Evolutionary conservation across 352 stramenopile genomes (phyloP), one percentile per base, ranked within the genome.

Genomic region (Pythium phragmitis): DNA sequence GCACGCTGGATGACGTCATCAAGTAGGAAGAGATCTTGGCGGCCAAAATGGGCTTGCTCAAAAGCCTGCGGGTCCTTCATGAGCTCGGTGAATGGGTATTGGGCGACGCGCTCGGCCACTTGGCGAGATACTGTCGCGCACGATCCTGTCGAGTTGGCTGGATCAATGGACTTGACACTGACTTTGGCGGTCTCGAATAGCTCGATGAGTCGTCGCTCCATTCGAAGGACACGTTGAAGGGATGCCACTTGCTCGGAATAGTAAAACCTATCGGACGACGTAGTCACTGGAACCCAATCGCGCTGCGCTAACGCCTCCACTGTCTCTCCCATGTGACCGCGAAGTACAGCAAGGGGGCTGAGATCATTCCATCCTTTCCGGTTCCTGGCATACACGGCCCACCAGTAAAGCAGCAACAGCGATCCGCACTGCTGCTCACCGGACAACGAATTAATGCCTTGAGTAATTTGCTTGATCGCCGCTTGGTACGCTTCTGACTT

Each of bases 11-110:
- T 59, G 7, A 78, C 50, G 6, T 95, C 87, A 45, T 95, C 87
- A 2, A 91, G 58, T 1, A 91, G 58, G 66, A 92, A 95, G 17
- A 95, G 61, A 51, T 95, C 87, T 68, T 95, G 87, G 1, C 87
- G 79, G 43, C 82, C 80, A 36, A 92, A 92, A 61, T 95, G 87
- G 14, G 85, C 80, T 42, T 75, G 56, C 63, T 94, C 81, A 57
- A 82, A 94, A 41, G 68, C 73, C 26, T 70, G 42, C 2, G 74
- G 63, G 16, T 75, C 14, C 1, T 3, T 42, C n/a, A 69, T 51
- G 3, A 94, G 63, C 7, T 63, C 50, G 0, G 77, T 68, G 45
- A 82, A 91, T 7, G 85, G 80, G 34, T 89, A 82, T 26, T 70
- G 64, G 11, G 73, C 73, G 17, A 85, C 68, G 6, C 79, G 51